Percentiles rank a stretch among this genome's conserved stretches.
Evolutionary conservation across 176 grass and related monocot species (phyloP).

Genomic region (Triticum timopheevii): DNA sequence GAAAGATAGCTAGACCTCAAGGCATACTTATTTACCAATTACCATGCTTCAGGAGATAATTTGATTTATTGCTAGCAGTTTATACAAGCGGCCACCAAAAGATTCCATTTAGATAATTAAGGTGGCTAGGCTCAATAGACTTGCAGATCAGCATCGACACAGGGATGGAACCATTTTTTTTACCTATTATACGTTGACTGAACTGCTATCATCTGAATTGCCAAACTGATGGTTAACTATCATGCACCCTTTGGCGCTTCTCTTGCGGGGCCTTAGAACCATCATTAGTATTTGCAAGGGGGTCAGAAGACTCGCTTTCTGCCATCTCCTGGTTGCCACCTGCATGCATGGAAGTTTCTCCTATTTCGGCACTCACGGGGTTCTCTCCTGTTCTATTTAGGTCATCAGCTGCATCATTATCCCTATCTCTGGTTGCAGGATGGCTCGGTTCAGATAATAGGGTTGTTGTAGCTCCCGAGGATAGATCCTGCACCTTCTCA

Average conservation of each 20-base stretch:
- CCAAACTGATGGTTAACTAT: slow-evolving; percentile 21
- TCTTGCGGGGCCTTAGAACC: slow-evolving; percentile 19
- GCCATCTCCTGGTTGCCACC: slow-evolving; percentile 37
- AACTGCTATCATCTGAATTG: slow-evolving; percentile 21
- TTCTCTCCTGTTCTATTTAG: slow-evolving; percentile 19
- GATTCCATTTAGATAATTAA: slow-evolving; percentile 28
- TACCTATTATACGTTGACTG: slow-evolving; percentile 6
- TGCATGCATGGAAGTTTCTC: not conserved
- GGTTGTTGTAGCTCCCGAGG: slow-evolving; percentile 21
- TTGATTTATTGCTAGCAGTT: slow-evolving; percentile 37
- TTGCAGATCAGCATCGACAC: not conserved
- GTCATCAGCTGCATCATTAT: not conserved
- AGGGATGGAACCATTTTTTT: slow-evolving; percentile 20
- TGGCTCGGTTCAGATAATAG: slow-evolving; percentile 13
- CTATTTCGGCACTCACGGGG: not conserved
- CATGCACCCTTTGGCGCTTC: slow-evolving; percentile 33
- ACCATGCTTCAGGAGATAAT: slow-evolving; percentile 6
- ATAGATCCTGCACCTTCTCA: slow-evolving; percentile 32
- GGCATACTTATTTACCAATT: slow-evolving; percentile 20
- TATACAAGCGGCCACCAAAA: slow-evolving; percentile 28
- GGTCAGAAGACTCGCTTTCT: slow-evolving; percentile 19
- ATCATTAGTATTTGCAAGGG: not conserved
- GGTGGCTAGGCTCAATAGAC: slow-evolving; percentile 22
- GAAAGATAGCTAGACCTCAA: not conserved
- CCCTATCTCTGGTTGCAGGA: slow-evolving; percentile 11